These are phyloP conservation scores for Paralagenidium karlingii DNA, from an alignment of 352 stramenopile genomes.

Conservation along the genomic window DNA sequence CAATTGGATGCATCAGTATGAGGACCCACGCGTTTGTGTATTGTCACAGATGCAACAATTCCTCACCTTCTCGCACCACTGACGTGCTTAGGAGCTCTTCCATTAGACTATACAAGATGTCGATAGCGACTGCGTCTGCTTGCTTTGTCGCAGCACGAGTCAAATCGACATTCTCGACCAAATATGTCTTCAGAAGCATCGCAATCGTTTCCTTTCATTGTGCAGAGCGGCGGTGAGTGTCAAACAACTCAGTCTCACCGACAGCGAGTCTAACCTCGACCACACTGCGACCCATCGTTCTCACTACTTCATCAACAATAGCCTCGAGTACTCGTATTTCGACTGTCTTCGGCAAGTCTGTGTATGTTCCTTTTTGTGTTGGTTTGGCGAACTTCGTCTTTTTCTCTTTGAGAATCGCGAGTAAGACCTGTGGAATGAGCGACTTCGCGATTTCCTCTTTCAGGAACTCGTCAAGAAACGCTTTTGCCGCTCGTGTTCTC, in stretches of 20 bases:
- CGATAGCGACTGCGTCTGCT: constrained; percentile 8
- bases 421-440: constrained; percentile 20
- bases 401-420: constrained; percentile 23
- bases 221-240: too few relatives aligned
- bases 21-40: constrained; percentile 2
- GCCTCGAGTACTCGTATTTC: neutral
- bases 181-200: constrained; percentile 22
- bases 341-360: neutral
- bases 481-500: too few relatives aligned
- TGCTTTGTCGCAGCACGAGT: constrained; percentile 12
- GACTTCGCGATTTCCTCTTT: constrained; percentile 10
- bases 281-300: constrained; percentile 11
- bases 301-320: constrained; percentile 9
- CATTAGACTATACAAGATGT: constrained; percentile 22
- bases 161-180: constrained; percentile 14
- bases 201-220: constrained; percentile 13
- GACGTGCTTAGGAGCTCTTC: constrained; percentile 14
- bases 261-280: constrained; percentile 12
- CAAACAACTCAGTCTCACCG: neutral
- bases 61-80: constrained; percentile 23
- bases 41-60: neutral
- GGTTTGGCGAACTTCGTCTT: constrained; percentile 8
- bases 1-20: neutral
- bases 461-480: constrained; percentile 22
- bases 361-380: constrained; percentile 1